Evolutionary conservation across 345 rosid species (phyloP).

Genomic region (Murraya paniculata): DNA sequence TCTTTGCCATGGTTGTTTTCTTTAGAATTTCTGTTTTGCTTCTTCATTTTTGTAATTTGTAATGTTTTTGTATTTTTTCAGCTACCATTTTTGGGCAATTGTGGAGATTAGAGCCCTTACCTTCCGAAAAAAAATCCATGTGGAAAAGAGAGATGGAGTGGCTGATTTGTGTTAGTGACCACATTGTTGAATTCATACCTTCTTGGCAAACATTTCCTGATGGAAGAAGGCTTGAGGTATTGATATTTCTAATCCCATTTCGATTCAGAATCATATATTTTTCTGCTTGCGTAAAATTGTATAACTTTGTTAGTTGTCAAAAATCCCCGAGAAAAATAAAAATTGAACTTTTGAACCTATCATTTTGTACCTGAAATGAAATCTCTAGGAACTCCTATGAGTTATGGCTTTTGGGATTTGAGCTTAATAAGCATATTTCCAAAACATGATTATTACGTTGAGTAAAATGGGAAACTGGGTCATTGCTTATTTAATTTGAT

Average conservation of each 20-base stretch:
- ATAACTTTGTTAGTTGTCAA: not conserved
- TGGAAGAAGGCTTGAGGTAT: conserved; percentile 92
- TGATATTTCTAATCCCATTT: not conserved
- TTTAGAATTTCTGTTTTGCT: not conserved
- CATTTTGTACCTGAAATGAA: not conserved
- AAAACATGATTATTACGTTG: not conserved
- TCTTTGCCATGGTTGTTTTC: not conserved
- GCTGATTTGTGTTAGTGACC: conserved; percentile 78
- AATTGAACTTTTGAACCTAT: not conserved
- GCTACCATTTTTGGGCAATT: conserved; percentile 91
- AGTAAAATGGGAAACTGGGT: not conserved
- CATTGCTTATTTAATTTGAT: not conserved
- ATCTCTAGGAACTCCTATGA: not conserved
- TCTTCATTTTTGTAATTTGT: not conserved
- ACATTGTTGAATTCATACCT: conserved; percentile 88
- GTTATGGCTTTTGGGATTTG: not conserved
- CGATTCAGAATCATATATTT: not conserved
- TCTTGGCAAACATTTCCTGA: conserved; percentile 88
- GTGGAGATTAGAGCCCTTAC: conserved; percentile 87
- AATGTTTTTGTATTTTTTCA: conserved; percentile 14
- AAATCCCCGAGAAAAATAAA: not conserved
- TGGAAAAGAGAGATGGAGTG: conserved; percentile 97
- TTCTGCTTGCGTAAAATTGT: not conserved
- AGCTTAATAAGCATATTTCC: not conserved
- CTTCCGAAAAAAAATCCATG: conserved; percentile 73